Conservation (phyloP, 2,329 filamentous ascomycete species). For the Pseudopyrenochaeta lycopersici region DNA sequence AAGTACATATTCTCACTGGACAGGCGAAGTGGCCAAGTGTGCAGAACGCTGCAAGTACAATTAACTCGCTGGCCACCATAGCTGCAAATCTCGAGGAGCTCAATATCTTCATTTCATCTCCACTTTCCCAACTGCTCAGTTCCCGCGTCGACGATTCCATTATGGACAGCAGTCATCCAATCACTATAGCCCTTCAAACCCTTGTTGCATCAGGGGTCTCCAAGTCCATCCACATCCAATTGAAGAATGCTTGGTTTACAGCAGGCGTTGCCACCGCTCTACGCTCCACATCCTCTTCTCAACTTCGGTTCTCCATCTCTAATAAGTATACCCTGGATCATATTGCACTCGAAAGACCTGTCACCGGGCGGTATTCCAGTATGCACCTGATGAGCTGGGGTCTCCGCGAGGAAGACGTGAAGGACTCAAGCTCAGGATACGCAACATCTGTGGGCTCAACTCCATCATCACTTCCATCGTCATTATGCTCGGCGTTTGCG, state of each 20-base stretch:
- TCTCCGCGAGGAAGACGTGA: slow-evolving; percentile 10
- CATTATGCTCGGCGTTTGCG: slow-evolving; percentile 14
- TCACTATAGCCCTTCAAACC: slow-evolving; percentile 16
- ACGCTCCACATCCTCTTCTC: slow-evolving; percentile 5
- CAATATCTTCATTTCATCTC: slow-evolving; percentile 13
- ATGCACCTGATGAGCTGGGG: slow-evolving; percentile 15
- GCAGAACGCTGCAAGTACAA: slow-evolving; percentile 12
- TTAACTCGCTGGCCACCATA: slow-evolving; percentile 16
- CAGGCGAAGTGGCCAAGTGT: slow-evolving; percentile 3
- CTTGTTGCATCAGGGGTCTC: slow-evolving; percentile 16
- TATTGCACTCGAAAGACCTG: slow-evolving; percentile 1
- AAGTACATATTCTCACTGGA: slow-evolving; percentile 9
- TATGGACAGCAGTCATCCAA: slow-evolving; percentile 18
- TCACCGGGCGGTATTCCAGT: slow-evolving; percentile 11
- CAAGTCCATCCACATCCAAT: slow-evolving; percentile 10
- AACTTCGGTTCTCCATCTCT: slow-evolving; percentile 8
- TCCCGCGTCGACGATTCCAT: slow-evolving; percentile 26
- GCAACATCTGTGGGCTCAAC: neutral
- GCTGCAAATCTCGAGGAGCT: slow-evolving; percentile 21
- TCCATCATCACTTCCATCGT: slow-evolving; percentile 13
- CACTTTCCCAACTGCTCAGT: slow-evolving; percentile 20
- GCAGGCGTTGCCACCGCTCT: slow-evolving; percentile 15
- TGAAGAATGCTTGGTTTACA: slow-evolving; percentile 22
- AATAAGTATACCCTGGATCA: neutral
- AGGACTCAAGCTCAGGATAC: neutral